Evolutionary conservation across 2,329 filamentous ascomycete genomes (phyloP), one percentile per base, ranked within the genome.

Genomic region (Neocatenulostroma microsporum): DNA sequence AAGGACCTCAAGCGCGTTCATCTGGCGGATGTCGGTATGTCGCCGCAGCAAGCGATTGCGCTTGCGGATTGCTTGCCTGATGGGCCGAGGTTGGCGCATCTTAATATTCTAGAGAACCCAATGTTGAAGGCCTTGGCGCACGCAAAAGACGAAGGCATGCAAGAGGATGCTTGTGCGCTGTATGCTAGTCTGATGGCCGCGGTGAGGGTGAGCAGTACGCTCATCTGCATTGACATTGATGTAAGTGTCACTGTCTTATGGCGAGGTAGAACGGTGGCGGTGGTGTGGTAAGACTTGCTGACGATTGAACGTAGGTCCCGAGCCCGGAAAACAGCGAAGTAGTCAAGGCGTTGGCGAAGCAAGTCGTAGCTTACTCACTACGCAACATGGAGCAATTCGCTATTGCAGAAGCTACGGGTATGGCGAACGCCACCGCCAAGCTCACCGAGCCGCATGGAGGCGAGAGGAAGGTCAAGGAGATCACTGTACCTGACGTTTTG

Each of bases 301-400:
- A n/a, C n/a, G 18, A 28, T 14, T 28, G 36, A 23, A 13, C 13
- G 14, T 39, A 61, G 57, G 57, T 93, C 2, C 91, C 89, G 1
- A 79, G 73, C 21, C 70, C 79, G 15, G 79, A 85, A 38, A 84
- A 82, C n/a, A 85, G 83, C 37, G 91, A 95, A 57, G 76, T 95
- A 17, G 84, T 95, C 51, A 93, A 87, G 61, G 88, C 87, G 3
- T 72, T 95, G 49, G 88, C 87, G 1, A 93, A 89, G 54, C 88
- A 94, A 59, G 83, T 94, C n/a, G 81, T 95, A 28, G 89, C 86
- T 0, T 95, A 95, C 60, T 94, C 84, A 45, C 71, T 98, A 44
- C 78, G 84, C 39, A 98, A 98, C 52, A 81, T 98, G 69, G 86
- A 94, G 58, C 76, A 74, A 8, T 74, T 82, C 12, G 79, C 84